Percentiles rank a stretch among this genome's conserved stretches.
phyloP scores from a whole-genome alignment of 2,329 filamentous ascomycete species.

The Biscogniauxia sp. region DNA sequence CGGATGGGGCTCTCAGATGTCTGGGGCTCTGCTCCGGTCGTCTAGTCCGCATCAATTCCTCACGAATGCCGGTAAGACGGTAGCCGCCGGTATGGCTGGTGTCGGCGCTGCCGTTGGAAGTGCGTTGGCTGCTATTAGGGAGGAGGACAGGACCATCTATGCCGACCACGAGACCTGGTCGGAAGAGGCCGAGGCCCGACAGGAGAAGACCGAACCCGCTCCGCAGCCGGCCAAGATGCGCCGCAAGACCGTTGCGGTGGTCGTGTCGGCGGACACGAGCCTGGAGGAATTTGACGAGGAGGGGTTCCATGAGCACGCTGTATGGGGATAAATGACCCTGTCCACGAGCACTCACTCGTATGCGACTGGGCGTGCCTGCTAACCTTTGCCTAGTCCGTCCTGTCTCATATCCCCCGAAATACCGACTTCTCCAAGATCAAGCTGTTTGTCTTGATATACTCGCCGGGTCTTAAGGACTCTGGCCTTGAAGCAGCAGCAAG shows the following conservation, averaged over 20 bases:
- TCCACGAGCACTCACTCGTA: neutral
- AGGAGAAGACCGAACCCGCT: conserved; percentile 39
- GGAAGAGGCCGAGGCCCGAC: conserved; percentile 76
- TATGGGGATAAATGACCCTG: conserved; percentile 46
- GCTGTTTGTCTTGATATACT: conserved; percentile 87
- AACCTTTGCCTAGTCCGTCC: conserved; percentile 62
- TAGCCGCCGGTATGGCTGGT: conserved; percentile 78
- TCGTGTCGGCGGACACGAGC: conserved; percentile 75
- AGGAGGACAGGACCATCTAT: conserved; percentile 78
- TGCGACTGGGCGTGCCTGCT: conserved; percentile 3
- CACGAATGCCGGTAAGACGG: conserved; percentile 76
- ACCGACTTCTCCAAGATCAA: conserved; percentile 71
- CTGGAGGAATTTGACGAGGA: conserved; percentile 58
- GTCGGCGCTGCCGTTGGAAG: conserved; percentile 80
- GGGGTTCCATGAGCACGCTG: conserved; percentile 73
- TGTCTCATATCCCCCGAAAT: conserved; percentile 81
- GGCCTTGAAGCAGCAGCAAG: conserved; percentile 48
- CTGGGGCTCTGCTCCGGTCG: conserved; percentile 75
- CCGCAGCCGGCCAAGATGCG: conserved; percentile 42
- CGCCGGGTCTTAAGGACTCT: conserved; percentile 72
- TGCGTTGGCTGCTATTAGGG: conserved; percentile 76
- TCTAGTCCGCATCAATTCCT: conserved; percentile 87
- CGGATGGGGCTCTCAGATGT: conserved; percentile 75
- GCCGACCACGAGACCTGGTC: conserved; percentile 90
- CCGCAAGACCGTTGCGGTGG: conserved; percentile 80